phyloP scores from a whole-genome alignment of 2,329 filamentous ascomycete genomes.

The Ceratocystis alfenasii region DNA sequence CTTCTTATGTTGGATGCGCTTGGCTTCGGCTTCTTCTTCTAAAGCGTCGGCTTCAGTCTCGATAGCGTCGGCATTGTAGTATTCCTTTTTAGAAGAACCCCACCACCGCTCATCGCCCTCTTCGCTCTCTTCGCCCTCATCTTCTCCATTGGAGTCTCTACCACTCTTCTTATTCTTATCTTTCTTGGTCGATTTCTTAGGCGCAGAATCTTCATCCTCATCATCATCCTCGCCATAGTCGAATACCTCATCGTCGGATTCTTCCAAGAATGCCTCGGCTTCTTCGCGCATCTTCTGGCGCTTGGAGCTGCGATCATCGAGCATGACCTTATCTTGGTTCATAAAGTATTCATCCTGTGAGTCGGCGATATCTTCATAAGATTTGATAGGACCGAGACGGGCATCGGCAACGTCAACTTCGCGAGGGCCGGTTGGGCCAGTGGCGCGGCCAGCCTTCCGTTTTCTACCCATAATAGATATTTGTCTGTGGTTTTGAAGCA shows the following conservation, averaged over 20 bases:
- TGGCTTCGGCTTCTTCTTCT: conserved; percentile 85
- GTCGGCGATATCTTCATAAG: conserved; percentile 76
- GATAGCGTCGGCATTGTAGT: conserved; percentile 75
- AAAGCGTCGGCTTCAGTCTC: conserved; percentile 58
- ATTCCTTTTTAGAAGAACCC: conserved; percentile 79
- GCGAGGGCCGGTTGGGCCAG: conserved; percentile 39
- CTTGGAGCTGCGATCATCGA: conserved; percentile 71
- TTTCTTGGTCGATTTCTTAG: conserved; percentile 27
- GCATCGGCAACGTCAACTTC: conserved; percentile 47
- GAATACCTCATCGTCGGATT: conserved; percentile 52
- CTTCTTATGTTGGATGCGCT: conserved; percentile 80
- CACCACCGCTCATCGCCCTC: conserved; percentile 58
- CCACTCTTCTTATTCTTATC: conserved; percentile 24
- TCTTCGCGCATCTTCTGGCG: conserved; percentile 58
- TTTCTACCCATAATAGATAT: conserved; percentile 45
- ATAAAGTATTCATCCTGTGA: conserved; percentile 90
- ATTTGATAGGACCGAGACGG: conserved; percentile 48
- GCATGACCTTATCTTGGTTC: conserved; percentile 70
- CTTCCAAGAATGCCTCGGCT: conserved; percentile 48
- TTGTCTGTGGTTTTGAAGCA: background rate
- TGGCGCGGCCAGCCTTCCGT: conserved; percentile 54
- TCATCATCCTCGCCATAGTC: conserved; percentile 35
- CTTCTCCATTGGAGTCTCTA: conserved; percentile 37
- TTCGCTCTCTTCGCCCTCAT: conserved; percentile 46
- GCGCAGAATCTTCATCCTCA: conserved; percentile 33